A percentile compares a stretch with the other conserved stretches of the same genome.
phyloP scores from a whole-genome alignment of 441 rosid genomes.

The Cnidoscolus chayamansa region DNA sequence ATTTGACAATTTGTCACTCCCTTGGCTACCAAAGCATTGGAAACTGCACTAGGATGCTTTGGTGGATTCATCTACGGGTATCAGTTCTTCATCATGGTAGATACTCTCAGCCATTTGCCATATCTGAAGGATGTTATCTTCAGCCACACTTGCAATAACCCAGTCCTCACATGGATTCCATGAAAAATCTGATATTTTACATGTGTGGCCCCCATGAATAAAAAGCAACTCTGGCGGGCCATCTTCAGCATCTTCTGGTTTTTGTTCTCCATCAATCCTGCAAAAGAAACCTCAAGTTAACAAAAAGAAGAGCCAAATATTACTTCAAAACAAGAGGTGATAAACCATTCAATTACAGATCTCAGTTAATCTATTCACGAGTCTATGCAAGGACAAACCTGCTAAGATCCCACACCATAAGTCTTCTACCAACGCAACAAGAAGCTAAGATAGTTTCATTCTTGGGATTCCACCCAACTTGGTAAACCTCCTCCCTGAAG shows the following conservation, averaged over 20 bases:
- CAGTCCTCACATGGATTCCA: slow-evolving; percentile 99
- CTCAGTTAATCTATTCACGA: background rate
- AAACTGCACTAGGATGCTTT: slow-evolving; percentile 33
- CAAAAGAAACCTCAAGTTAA: slow-evolving; percentile 19
- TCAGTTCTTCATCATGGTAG: slow-evolving; percentile 89
- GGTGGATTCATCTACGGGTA: slow-evolving; percentile 71
- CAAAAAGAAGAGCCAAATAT: background rate
- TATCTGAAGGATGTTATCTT: slow-evolving; percentile 94
- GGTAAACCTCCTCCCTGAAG: slow-evolving; percentile 91
- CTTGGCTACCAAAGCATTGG: slow-evolving; percentile 1
- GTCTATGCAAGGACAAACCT: slow-evolving; percentile 44
- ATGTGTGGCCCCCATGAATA: slow-evolving; percentile 96
- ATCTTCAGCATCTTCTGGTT: slow-evolving; percentile 90
- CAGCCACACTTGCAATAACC: slow-evolving; percentile 94
- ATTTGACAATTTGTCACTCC: slow-evolving; percentile 1
- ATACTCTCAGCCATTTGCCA: slow-evolving; percentile 99
- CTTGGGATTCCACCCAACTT: slow-evolving; percentile 94
- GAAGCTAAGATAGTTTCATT: slow-evolving; percentile 93
- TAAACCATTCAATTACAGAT: background rate
- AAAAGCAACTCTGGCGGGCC: slow-evolving; percentile 97
- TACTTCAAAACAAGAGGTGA: background rate
- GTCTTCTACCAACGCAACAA: slow-evolving; percentile 94
- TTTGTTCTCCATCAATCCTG: slow-evolving; percentile 94
- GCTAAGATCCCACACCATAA: slow-evolving; percentile 99
- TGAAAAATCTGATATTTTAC: slow-evolving; percentile 94